Conservation (phyloP, 305 asterid species). For the Ajuga reptans region DNA sequence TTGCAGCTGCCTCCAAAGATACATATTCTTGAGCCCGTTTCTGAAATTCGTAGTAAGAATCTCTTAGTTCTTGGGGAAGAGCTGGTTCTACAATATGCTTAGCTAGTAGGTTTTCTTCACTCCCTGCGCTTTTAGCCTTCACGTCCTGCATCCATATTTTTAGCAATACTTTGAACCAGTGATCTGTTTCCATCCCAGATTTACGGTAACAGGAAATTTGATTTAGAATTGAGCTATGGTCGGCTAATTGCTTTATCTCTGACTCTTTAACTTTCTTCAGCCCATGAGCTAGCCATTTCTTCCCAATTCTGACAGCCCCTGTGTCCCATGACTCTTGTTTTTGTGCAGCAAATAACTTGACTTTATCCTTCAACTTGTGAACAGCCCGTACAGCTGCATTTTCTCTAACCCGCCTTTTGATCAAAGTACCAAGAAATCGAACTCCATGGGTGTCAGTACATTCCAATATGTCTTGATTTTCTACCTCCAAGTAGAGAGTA, state of each 20-base stretch:
- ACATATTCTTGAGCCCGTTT: constrained; percentile 53
- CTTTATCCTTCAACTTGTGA: constrained; percentile 81
- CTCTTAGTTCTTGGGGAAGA: constrained; percentile 66
- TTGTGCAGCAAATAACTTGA: constrained; percentile 55
- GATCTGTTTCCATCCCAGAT: constrained; percentile 85
- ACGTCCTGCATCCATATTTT: constrained; percentile 73
- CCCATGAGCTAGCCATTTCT: constrained; percentile 82
- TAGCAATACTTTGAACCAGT: constrained; percentile 71
- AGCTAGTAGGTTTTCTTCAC: constrained; percentile 49
- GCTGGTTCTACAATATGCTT: constrained; percentile 66
- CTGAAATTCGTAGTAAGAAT: constrained; percentile 63
- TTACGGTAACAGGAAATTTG: constrained; percentile 57
- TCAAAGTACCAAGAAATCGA: constrained; percentile 58
- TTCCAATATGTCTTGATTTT: constrained; percentile 40
- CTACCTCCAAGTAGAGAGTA: constrained; percentile 51
- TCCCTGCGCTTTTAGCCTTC: constrained; percentile 32
- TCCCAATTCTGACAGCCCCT: constrained; percentile 63
- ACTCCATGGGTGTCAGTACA: constrained; percentile 44
- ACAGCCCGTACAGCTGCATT: constrained; percentile 59
- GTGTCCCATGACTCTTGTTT: constrained; percentile 71
- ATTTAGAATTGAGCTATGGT: constrained; percentile 43
- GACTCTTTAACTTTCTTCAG: constrained; percentile 89
- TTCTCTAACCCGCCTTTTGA: constrained; percentile 53
- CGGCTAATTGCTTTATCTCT: constrained; percentile 68
- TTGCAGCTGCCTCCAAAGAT: constrained; percentile 63